Conservation (phyloP, 345 rosid genomes). For the Gossypium thurberi region DNA sequence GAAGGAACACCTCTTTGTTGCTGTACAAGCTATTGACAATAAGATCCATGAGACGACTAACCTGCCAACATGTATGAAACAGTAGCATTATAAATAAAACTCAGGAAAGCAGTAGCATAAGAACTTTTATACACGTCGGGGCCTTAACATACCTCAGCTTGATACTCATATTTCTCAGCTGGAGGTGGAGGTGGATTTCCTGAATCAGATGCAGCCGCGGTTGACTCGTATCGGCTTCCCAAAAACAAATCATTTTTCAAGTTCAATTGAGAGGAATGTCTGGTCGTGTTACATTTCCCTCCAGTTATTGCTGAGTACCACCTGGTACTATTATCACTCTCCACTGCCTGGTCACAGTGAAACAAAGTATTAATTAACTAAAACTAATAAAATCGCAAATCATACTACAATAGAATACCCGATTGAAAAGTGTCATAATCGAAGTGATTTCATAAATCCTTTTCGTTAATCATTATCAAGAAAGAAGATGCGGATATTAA, state of each 20-base stretch:
- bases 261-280: conserved; percentile 23
- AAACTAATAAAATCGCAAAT: neutral
- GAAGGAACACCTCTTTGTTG: conserved; percentile 95
- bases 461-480: neutral
- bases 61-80: conserved; percentile 38
- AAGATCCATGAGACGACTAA: conserved; percentile 98
- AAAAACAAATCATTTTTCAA: conserved; percentile 32
- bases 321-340: conserved; percentile 34
- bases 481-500: neutral
- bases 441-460: neutral
- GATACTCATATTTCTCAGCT: conserved; percentile 81
- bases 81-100: neutral
- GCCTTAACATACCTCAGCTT: conserved; percentile 64
- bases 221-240: conserved; percentile 52
- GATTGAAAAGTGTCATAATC: neutral
- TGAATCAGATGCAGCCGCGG: conserved; percentile 60
- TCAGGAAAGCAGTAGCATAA: neutral
- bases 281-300: conserved; percentile 25
- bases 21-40: conserved; percentile 93
- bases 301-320: conserved; percentile 50
- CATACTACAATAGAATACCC: neutral
- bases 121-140: neutral
- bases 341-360: conserved; percentile 33
- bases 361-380: neutral
- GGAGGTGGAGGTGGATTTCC: conserved; percentile 42